phyloP scores from a whole-genome alignment of 2,329 filamentous ascomycete species.

The Colletotrichum sp. region DNA sequence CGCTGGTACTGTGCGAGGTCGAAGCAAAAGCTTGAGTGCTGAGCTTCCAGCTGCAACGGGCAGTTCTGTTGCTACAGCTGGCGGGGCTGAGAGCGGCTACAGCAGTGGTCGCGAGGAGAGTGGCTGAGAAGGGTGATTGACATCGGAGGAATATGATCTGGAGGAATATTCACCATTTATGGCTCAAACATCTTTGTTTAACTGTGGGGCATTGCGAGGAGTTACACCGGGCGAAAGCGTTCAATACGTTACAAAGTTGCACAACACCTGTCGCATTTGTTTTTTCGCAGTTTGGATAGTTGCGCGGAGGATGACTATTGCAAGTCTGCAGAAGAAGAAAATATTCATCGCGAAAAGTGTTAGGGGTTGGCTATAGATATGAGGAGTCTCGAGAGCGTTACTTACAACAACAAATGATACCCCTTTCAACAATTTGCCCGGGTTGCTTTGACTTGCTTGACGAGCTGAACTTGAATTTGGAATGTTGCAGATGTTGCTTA shows the following conservation, averaged over 20 bases:
- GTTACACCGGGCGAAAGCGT: not conserved
- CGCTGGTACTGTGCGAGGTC: slow-evolving; percentile 31
- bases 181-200: not conserved
- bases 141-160: not conserved
- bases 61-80: slow-evolving; percentile 46
- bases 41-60: slow-evolving; percentile 30
- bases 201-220: not conserved
- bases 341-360: not conserved
- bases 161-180: not conserved
- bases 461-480: not conserved
- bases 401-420: not conserved
- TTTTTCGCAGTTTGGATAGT: not conserved
- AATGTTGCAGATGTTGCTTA: too few relatives aligned
- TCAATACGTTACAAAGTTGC: not conserved
- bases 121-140: not conserved
- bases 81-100: slow-evolving; percentile 41
- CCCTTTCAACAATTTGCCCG: not conserved
- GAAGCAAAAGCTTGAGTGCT: slow-evolving; percentile 35
- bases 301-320: not conserved
- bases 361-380: not conserved
- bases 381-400: not conserved
- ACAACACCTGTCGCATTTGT: not conserved
- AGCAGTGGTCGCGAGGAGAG: slow-evolving; percentile 39
- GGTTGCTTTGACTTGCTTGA: accelerated
- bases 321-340: not conserved